These are phyloP conservation scores for Populus ilicifolia DNA, from an alignment of 345 rosid species.

Conservation along the genomic window DNA sequence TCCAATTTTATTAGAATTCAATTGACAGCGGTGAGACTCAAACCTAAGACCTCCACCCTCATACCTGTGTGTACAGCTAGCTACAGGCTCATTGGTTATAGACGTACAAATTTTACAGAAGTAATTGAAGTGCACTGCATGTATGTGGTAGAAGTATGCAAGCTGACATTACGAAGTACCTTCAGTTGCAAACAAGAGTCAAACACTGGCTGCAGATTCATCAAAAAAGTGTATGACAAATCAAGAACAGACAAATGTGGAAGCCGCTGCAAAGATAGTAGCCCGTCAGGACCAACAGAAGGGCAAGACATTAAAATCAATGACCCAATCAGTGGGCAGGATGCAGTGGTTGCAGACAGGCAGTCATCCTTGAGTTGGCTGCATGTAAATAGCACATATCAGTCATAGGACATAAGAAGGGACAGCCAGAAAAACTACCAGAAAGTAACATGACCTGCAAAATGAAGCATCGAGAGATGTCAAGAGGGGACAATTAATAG, in stretches of 20 bases:
- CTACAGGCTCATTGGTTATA: background rate
- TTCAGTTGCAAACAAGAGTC: slow-evolving; percentile 76
- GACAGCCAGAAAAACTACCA: background rate
- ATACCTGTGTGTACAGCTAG: background rate
- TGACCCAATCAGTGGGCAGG: slow-evolving; percentile 80
- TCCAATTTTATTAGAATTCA: background rate
- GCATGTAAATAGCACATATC: slow-evolving; percentile 25
- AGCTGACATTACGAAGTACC: slow-evolving; percentile 35
- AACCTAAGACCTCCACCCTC: background rate
- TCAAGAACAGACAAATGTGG: slow-evolving; percentile 64
- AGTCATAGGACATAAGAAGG: slow-evolving; percentile 4
- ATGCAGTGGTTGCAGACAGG: slow-evolving; percentile 70
- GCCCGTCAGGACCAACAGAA: slow-evolving; percentile 76
- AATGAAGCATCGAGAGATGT: slow-evolving; percentile 94
- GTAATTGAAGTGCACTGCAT: background rate
- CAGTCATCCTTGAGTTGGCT: slow-evolving; percentile 90
- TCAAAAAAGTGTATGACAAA: slow-evolving; percentile 88
- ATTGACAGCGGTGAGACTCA: background rate
- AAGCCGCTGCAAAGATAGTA: slow-evolving; percentile 62
- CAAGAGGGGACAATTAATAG: slow-evolving; percentile 71
- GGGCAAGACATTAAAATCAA: slow-evolving; percentile 91
- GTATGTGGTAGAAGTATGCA: background rate
- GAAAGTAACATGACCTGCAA: slow-evolving; percentile 57
- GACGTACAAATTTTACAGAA: background rate
- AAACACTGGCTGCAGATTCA: slow-evolving; percentile 72